These are phyloP conservation scores for Phylloporus sp. DNA, from an alignment of 768 basidiomycete species.

Conservation along the genomic window DNA sequence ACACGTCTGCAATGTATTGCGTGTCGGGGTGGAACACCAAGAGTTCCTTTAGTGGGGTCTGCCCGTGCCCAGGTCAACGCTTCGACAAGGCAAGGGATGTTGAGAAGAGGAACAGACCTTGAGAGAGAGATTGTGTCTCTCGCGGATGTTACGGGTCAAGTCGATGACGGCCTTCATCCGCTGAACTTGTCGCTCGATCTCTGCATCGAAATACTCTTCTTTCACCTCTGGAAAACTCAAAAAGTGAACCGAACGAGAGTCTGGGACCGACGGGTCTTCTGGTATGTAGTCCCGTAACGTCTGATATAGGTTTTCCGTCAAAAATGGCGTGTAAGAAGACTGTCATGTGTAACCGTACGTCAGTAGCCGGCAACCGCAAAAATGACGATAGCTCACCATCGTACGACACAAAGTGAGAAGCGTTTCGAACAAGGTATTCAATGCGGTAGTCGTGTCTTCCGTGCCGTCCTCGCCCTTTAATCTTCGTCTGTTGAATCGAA, in stretches of 20 bases:
- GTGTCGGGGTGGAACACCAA: slow-evolving; percentile 88
- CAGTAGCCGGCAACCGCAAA: not conserved
- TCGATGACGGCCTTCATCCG: slow-evolving; percentile 96
- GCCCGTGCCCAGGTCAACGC: slow-evolving; percentile 2
- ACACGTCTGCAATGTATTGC: slow-evolving; percentile 81
- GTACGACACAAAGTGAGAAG: slow-evolving; percentile 91
- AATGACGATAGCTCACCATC: slow-evolving; percentile 58
- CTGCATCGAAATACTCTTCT: slow-evolving; percentile 89
- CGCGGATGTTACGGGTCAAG: slow-evolving; percentile 81
- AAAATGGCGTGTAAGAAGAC: slow-evolving; percentile 98
- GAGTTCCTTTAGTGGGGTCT: slow-evolving; percentile 92
- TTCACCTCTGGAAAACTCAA: slow-evolving; percentile 89
- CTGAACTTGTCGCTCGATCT: slow-evolving; percentile 90
- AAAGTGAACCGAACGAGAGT: slow-evolving; percentile 94
- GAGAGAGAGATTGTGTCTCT: slow-evolving; percentile 77
- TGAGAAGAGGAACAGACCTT: slow-evolving; percentile 55
- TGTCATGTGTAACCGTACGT: slow-evolving; percentile 26
- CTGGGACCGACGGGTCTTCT: slow-evolving; percentile 60
- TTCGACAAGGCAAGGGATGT: not conserved
- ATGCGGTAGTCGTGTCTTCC: slow-evolving; percentile 79
- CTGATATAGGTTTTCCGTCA: slow-evolving; percentile 96
- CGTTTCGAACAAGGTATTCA: slow-evolving; percentile 95
- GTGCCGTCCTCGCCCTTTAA: slow-evolving; percentile 92
- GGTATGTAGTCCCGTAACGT: slow-evolving; percentile 83
- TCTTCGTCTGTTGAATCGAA: slow-evolving; percentile 94